Conservation (phyloP, 176 grass and related monocot genomes). For the Rhynchospora tenuis region DNA sequence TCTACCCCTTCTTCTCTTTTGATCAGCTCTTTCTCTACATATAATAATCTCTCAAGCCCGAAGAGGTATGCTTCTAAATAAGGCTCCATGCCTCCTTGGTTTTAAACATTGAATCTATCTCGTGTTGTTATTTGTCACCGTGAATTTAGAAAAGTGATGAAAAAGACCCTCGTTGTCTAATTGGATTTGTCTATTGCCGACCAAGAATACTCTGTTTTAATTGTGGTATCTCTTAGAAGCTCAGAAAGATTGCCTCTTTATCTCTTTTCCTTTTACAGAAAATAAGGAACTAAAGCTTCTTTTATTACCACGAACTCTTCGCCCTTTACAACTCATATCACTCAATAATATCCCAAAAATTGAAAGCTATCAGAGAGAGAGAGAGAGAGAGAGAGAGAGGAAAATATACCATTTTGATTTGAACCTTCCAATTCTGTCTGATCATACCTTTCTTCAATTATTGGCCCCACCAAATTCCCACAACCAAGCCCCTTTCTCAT, state of each 20-base stretch:
- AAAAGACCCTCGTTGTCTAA: background rate
- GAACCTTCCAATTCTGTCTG: background rate
- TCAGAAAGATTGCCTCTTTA: conserved; percentile 17
- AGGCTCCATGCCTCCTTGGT: background rate
- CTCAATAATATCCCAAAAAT: background rate
- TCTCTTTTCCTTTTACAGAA: background rate
- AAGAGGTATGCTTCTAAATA: background rate
- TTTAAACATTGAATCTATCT: background rate
- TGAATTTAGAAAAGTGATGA: background rate
- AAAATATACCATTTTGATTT: background rate
- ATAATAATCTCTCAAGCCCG: no score
- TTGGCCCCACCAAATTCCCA: background rate
- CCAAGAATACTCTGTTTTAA: background rate
- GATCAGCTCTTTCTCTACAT: background rate
- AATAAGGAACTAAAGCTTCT: background rate
- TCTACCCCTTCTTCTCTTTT: background rate
- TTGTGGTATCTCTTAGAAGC: background rate
- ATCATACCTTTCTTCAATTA: background rate
- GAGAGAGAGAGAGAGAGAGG: background rate
- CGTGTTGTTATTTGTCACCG: background rate
- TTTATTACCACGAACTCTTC: background rate
- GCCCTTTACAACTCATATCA: conserved; percentile 9
- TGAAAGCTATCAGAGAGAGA: background rate
- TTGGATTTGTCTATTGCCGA: background rate
- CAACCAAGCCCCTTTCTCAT: background rate